Evolutionary conservation across 2,329 filamentous ascomycete genomes (phyloP), one percentile per base, ranked within the genome.

Genomic region (Neofusicoccum parvum): DNA sequence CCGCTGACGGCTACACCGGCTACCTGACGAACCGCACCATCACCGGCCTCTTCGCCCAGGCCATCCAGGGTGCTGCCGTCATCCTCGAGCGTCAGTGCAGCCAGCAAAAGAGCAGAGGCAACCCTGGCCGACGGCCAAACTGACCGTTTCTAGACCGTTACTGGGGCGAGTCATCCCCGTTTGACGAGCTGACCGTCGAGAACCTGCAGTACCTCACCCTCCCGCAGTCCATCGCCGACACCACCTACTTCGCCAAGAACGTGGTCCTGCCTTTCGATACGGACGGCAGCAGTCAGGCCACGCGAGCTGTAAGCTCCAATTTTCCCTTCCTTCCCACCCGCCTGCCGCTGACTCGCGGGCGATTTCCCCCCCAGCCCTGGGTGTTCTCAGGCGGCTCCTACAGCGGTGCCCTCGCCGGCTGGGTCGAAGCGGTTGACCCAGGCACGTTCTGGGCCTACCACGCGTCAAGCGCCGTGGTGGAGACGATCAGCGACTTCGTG

Each of bases 361-460:
- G 27, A 23, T 9, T 17, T 5, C 14, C 2, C 4, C n/a, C 2
- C 5, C 27, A 66, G 72, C 86, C 86, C 2, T 88, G 86, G 86
- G 79, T 88, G 5, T 77, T 84, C 53, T 76, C 79, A 6, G 86
- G 86, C 14, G 85, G 85, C 34, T 86, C 83, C 0, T 88, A 88
- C 71, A 81, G 80, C 37, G 86, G 85, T 46, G 83, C 85, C 5
- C 75, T 88, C 15, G 73, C 84, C 1, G 85, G 84, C 0, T 87
- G 85, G 85, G 85, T 81, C 2, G 82, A 83, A 41, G 81, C 81
- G 12, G 75, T 82, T 2, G 75, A 80, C 1, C 84, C 85, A 0
- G 86, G 83, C 6, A 87, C 84, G 0, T 85, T 86, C 73, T 88
- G 85, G 85, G 85, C 85, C 1, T 87, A 87, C 68, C 84, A 86